Evolutionary conservation across 371 early-diverging fungal species (phyloP).

Genomic region (Mucor racemosus): DNA sequence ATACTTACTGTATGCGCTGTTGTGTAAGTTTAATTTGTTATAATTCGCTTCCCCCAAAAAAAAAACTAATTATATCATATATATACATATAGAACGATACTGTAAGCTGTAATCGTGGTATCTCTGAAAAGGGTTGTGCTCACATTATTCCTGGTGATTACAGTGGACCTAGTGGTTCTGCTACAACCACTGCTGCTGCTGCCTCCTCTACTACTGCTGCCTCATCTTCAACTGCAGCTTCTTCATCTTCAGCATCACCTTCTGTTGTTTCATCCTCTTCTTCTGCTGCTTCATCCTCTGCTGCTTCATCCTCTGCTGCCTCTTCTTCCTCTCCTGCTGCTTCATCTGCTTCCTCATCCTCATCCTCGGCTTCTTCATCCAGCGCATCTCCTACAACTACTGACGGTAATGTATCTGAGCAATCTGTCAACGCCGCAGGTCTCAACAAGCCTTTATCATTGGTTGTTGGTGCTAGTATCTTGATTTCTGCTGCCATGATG

Average conservation of each 20-base stretch:
- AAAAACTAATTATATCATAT: too few species aligned
- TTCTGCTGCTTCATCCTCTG: not conserved
- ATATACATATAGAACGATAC: conserved; percentile 19
- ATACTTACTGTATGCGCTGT: conserved; percentile 64
- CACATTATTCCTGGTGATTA: conserved; percentile 60
- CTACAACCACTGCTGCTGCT: conserved; percentile 13
- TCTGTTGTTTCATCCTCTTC: conserved; percentile 10
- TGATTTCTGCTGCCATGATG: conserved; percentile 6
- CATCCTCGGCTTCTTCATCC: not conserved
- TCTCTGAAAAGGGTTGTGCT: conserved; percentile 58
- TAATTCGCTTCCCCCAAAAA: too few species aligned
- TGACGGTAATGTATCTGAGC: not conserved
- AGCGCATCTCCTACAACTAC: not conserved
- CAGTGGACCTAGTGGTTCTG: conserved; percentile 37
- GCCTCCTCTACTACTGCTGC: not conserved
- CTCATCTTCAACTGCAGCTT: not conserved
- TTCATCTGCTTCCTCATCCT: not conserved
- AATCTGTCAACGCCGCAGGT: conserved; percentile 1
- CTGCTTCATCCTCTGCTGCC: not conserved
- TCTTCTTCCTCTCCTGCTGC: conserved; percentile 13
- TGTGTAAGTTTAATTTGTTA: conserved; percentile 28
- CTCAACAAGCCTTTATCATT: not conserved
- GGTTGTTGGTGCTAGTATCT: conserved; percentile 10
- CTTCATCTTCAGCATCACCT: not conserved
- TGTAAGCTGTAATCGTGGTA: conserved; percentile 51